Percentiles rank a stretch among this genome's conserved stretches.
Conservation (phyloP, 2,329 filamentous ascomycete species). For the Phialophora verrucosa region DNA sequence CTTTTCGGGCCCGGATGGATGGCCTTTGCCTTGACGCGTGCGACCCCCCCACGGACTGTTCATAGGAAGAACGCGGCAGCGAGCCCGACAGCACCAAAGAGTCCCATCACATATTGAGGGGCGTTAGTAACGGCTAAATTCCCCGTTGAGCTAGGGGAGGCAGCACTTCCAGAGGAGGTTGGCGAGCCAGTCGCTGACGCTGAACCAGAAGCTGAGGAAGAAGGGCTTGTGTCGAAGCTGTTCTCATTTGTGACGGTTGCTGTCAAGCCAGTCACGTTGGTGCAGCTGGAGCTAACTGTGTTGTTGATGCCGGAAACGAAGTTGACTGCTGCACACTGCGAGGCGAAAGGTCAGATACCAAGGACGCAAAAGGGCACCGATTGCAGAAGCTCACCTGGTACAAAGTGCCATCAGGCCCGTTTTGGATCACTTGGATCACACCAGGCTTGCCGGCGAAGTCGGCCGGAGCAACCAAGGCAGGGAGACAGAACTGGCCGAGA, state of each 20-base stretch:
- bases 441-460: slow-evolving; percentile 39
- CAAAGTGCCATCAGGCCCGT: slow-evolving; percentile 32
- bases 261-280: slow-evolving; percentile 63
- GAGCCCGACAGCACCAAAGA: slow-evolving; percentile 22
- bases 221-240: slow-evolving; percentile 27
- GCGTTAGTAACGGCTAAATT: slow-evolving; percentile 15
- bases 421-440: slow-evolving; percentile 33
- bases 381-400: slow-evolving; percentile 32
- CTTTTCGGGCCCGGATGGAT: neutral
- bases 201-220: slow-evolving; percentile 15
- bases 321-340: slow-evolving; percentile 37
- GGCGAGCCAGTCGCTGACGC: slow-evolving; percentile 17
- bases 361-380: neutral
- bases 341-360: slow-evolving; percentile 1
- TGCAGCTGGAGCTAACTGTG: slow-evolving; percentile 55
- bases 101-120: slow-evolving; percentile 19
- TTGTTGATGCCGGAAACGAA: slow-evolving; percentile 33
- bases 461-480: slow-evolving; percentile 51
- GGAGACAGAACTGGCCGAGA: slow-evolving; percentile 70
- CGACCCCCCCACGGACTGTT: no score
- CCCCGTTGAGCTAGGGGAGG: slow-evolving; percentile 22
- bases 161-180: neutral
- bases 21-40: neutral
- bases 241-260: slow-evolving; percentile 42
- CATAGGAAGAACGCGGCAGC: slow-evolving; percentile 24